These are phyloP conservation scores for Fagus sylvatica DNA, from an alignment of 306 rosid species.

Conservation along the genomic window DNA sequence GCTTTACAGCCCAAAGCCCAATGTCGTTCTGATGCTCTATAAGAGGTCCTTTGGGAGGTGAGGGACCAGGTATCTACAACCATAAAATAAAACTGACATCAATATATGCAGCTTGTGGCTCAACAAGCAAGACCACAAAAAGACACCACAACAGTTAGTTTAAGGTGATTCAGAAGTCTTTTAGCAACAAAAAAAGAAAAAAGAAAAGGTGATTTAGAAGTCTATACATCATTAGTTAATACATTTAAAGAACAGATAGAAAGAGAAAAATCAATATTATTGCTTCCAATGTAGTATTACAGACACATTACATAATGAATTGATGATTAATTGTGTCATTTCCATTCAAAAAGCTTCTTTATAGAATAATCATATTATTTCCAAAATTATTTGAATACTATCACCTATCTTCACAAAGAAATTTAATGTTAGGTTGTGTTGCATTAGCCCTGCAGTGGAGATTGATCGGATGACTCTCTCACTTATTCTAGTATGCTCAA, in stretches of 20 bases:
- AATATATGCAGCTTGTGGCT: conserved; percentile 6
- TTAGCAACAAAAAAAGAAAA: too few relatives aligned
- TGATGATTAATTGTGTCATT: neutral
- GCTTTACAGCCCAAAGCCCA: conserved; percentile 66
- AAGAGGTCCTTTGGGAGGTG: conserved; percentile 52
- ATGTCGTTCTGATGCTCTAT: conserved; percentile 69
- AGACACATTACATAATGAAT: neutral
- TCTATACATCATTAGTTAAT: neutral
- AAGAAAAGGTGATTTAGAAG: neutral
- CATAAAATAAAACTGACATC: conserved; percentile 17
- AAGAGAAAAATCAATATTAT: conserved; percentile 3
- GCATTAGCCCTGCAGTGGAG: too few relatives aligned
- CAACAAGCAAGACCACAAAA: neutral
- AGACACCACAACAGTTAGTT: conserved; percentile 5
- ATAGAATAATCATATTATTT: neutral
- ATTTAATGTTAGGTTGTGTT: neutral
- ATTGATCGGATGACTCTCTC: too few relatives aligned
- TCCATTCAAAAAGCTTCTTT: neutral
- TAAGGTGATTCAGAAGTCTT: conserved; percentile 1
- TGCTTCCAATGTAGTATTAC: neutral
- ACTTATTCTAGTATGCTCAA: too few relatives aligned
- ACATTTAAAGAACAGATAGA: neutral
- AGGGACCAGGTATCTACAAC: conserved; percentile 74
- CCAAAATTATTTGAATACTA: neutral
- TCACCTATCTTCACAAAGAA: neutral